Evolutionary conservation across 495 filamentous ascomycete genomes (phyloP), one percentile per base, ranked within the genome.

Genomic region (Aspergillus baeticus): DNA sequence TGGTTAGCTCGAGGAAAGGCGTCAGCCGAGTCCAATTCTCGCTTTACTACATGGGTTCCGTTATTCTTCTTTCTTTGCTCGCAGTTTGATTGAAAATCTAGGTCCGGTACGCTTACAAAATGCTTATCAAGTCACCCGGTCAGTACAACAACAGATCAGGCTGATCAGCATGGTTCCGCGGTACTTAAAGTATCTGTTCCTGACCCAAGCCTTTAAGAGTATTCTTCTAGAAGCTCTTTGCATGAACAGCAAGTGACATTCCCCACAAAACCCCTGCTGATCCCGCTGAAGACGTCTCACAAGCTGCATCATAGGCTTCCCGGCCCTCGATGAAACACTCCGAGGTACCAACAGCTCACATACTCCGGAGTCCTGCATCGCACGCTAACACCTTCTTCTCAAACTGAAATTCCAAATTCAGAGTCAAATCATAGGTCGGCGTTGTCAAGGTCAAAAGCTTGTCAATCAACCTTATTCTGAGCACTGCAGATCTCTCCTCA

Each of bases 381-480:
- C 10, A 20, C 3, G 29, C 34, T 15, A 50, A 15, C 3, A 23
- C 13, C 15, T 3, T 49, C 5, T 20, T 38, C 20, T 21, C 49
- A 21, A 34, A 7, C 5, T 22, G 33, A 14, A 10, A 33, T 13
- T 39, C 0, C 10, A 17, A 8, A 18, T n/a, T 1, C n/a, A 18
- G 15, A 26, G 14, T 37, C 4, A 52, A 22, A 13, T 13, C 5
- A 29, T 6, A 34, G 15, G 4, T 13, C 20, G 34, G 31, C n/a
- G 8, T 42, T n/a, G 14, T 42, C n/a, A 33, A 36, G 35, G 33
- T 34, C 23, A 31, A 52, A 52, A 52, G 49, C 49, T 52, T 52
- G 37, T 52, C 13, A n/a, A 18, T 42, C 37, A 34, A 52, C 36
- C 49, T 52, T 52, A 52, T 52, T 23, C n/a, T 52, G 6, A 42